phyloP scores from a whole-genome alignment of 2,329 filamentous ascomycete species.

The Aspergillus sp. region DNA sequence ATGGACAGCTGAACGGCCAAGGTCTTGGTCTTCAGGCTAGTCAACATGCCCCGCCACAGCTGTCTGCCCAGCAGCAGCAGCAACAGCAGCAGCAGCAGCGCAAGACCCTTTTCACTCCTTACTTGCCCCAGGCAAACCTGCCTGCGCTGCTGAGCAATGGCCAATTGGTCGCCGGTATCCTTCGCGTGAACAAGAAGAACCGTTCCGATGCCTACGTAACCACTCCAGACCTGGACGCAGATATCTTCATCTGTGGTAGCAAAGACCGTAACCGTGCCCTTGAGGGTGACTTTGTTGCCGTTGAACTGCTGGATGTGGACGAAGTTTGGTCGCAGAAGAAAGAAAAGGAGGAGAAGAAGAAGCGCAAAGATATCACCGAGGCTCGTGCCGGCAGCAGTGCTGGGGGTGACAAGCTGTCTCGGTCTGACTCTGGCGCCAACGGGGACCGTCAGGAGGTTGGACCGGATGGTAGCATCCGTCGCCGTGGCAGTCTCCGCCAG shows the following conservation, averaged over 20 bases:
- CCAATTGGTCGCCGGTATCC: conserved; percentile 91
- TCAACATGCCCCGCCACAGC: conserved; percentile 69
- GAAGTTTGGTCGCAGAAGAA: conserved; percentile 99
- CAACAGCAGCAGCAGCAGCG: conserved; percentile 83
- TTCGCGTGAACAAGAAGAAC: conserved; percentile 99
- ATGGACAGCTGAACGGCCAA: conserved; percentile 78
- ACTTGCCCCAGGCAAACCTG: conserved; percentile 89
- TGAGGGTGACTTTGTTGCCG: conserved; percentile 91
- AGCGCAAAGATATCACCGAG: conserved; percentile 97
- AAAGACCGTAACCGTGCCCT: conserved; percentile 97
- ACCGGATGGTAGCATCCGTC: conserved; percentile 80
- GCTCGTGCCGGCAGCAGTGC: conserved; percentile 76
- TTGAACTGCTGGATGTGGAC: conserved; percentile 95
- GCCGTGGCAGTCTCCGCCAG: conserved; percentile 92
- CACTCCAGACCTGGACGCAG: conserved; percentile 89
- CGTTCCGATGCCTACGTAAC: conserved; percentile 97
- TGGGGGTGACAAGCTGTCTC: conserved; percentile 63
- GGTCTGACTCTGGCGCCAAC: conserved; percentile 59
- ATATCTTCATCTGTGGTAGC: conserved; percentile 99
- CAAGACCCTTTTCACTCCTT: conserved; percentile 98
- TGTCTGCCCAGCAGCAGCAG: conserved; percentile 59
- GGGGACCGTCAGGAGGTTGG: conserved; percentile 63
- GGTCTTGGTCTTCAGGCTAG: conserved; percentile 67
- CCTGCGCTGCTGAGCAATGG: conserved; percentile 88
- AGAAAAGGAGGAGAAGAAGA: conserved; percentile 99